Percentiles rank a stretch among this genome's conserved stretches.
These are phyloP conservation scores for Tetrahymena thermophila DNA, from an alignment of 73 alveolate genomes.

Conservation along the genomic window DNA sequence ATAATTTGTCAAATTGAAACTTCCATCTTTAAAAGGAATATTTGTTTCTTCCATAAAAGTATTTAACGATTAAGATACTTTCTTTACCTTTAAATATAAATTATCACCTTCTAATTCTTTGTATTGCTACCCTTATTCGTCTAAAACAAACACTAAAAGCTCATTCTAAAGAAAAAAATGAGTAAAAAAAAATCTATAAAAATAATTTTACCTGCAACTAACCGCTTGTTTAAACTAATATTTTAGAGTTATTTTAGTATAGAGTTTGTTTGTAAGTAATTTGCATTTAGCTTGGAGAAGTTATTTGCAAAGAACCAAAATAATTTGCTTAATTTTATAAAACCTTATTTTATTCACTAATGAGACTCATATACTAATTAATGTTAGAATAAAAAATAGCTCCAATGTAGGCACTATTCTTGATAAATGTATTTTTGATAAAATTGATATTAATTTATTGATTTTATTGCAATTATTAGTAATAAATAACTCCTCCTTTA, in stretches of 20 bases:
- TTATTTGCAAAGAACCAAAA: background rate
- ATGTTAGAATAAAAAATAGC: background rate
- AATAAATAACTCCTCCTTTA: background rate
- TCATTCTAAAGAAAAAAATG: background rate
- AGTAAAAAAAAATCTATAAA: background rate
- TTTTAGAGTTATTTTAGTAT: background rate
- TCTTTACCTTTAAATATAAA: background rate
- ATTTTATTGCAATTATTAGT: background rate
- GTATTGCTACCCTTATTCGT: background rate
- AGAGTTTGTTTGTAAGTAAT: background rate
- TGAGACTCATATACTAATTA: background rate
- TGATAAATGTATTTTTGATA: background rate
- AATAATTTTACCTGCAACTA: background rate
- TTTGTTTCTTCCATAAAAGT: background rate
- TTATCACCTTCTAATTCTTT: background rate
- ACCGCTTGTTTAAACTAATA: background rate
- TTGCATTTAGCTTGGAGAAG: background rate
- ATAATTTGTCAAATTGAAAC: background rate
- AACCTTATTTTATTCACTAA: background rate
- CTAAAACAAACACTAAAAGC: background rate
- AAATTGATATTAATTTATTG: background rate
- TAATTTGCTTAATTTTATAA: background rate
- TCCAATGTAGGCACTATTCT: background rate
- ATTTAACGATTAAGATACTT: background rate
- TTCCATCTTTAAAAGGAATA: background rate